Percentiles rank a stretch among this genome's conserved stretches.
Conservation (phyloP, 148 eudicot genomes). For the Heliamphora exappendiculata region DNA sequence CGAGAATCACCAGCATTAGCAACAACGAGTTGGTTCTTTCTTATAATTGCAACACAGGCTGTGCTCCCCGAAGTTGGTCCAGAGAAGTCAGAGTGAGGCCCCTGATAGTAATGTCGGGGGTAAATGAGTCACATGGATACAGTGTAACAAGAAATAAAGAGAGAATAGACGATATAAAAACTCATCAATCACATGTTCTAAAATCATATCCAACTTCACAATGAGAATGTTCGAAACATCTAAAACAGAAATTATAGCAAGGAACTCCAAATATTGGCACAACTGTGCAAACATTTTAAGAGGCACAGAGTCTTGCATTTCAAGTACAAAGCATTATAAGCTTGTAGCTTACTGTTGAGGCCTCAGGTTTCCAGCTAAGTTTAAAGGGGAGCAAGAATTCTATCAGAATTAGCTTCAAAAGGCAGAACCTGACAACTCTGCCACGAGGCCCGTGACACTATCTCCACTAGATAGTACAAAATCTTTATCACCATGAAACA, state of each 20-base stretch:
- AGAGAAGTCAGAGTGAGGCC: constrained; percentile 94
- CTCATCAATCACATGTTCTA: background rate
- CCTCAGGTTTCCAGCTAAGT: background rate
- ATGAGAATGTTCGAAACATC: background rate
- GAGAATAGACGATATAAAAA: background rate
- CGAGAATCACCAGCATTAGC: constrained; percentile 99
- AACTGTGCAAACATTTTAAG: background rate
- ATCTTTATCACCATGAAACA: background rate
- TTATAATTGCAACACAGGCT: constrained; percentile 81
- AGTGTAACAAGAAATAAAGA: background rate
- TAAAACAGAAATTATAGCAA: background rate
- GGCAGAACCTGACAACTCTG: background rate
- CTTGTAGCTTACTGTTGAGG: background rate
- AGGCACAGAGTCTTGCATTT: background rate
- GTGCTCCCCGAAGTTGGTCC: constrained; percentile 99
- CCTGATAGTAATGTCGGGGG: constrained; percentile 34
- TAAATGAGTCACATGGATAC: background rate
- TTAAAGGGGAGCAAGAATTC: background rate
- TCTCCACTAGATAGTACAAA: background rate
- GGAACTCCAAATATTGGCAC: background rate
- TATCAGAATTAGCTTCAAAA: background rate
- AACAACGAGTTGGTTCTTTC: constrained; percentile 68
- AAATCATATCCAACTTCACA: background rate
- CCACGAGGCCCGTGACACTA: background rate
- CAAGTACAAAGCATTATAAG: background rate